A percentile compares a stretch with the other conserved stretches of the same genome.
phyloP scores from a whole-genome alignment of 345 rosid species.

The Lepidium didymum region DNA sequence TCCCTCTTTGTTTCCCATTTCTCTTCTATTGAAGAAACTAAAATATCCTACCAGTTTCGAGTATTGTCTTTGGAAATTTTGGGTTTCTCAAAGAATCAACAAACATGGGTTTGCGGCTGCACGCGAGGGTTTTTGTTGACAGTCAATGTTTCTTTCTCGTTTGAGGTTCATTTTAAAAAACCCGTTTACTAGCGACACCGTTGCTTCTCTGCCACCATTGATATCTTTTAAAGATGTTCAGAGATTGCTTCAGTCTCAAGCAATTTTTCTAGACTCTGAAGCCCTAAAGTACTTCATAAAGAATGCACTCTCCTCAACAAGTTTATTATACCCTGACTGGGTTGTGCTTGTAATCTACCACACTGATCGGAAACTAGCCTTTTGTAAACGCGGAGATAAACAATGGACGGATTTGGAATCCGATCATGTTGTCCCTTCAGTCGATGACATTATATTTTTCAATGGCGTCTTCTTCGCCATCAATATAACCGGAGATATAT shows the following conservation, averaged over 20 bases:
- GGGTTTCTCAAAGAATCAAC: not conserved
- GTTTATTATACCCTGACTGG: slow-evolving; percentile 11
- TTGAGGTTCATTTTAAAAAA: not conserved
- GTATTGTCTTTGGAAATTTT: not conserved
- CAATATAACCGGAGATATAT: not conserved
- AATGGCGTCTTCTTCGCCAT: slow-evolving; percentile 18
- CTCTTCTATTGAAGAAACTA: not conserved
- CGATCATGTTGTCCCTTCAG: not conserved
- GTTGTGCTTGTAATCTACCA: slow-evolving; percentile 10
- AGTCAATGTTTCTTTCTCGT: slow-evolving; percentile 10
- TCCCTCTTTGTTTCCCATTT: slow-evolving; percentile 1
- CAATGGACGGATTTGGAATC: slow-evolving; percentile 17
- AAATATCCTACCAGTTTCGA: not conserved
- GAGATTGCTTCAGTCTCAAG: slow-evolving; percentile 11
- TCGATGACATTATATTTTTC: slow-evolving; percentile 19
- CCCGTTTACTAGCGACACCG: not conserved
- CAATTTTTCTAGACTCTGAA: not conserved
- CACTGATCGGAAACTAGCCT: slow-evolving; percentile 12
- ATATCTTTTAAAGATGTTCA: slow-evolving; percentile 7
- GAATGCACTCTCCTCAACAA: slow-evolving; percentile 11
- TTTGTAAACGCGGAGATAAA: slow-evolving; percentile 21
- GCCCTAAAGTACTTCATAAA: slow-evolving; percentile 13
- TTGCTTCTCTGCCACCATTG: slow-evolving; percentile 16
- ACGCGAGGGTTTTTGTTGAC: slow-evolving; percentile 3
- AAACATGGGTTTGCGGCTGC: slow-evolving; percentile 11